phyloP scores from a whole-genome alignment of 352 stramenopile genomes.

The Phytopythium kandeliae region DNA sequence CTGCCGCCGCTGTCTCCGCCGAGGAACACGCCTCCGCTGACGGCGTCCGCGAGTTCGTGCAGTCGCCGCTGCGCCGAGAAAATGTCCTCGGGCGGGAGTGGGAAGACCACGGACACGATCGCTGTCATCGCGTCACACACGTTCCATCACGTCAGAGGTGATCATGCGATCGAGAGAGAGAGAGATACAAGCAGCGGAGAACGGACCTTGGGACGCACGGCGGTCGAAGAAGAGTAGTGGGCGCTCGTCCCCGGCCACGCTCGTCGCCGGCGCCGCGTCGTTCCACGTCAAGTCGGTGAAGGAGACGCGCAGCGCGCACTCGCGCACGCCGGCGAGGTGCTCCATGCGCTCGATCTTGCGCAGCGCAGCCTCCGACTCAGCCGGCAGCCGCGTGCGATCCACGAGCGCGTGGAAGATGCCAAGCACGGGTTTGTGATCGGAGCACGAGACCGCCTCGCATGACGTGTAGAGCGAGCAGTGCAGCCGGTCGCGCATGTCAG shows the following conservation, averaged over 20 bases:
- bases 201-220: constrained; percentile 21
- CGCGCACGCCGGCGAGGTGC: constrained; percentile 49
- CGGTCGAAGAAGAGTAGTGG: constrained; percentile 24
- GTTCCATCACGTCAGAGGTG: neutral
- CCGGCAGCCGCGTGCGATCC: constrained; percentile 44
- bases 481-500: constrained; percentile 56
- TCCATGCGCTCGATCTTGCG: constrained; percentile 55
- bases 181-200: neutral
- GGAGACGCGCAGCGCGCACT: constrained; percentile 51
- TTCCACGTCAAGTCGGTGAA: constrained; percentile 52
- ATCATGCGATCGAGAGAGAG: neutral
- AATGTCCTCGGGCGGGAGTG: constrained; percentile 74
- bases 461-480: constrained; percentile 65
- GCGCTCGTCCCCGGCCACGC: constrained; percentile 12
- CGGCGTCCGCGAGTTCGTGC: constrained; percentile 65
- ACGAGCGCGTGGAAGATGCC: constrained; percentile 67
- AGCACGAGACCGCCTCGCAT: constrained; percentile 65
- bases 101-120: constrained; percentile 68
- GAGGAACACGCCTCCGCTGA: constrained; percentile 57
- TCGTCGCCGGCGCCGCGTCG: constrained; percentile 9
- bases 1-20: neutral
- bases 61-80: constrained; percentile 81
- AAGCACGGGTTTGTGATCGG: constrained; percentile 82
- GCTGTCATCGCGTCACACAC: constrained; percentile 13
- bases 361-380: constrained; percentile 35